phyloP scores from a whole-genome alignment of 345 rosid genomes.

The Rhodomyrtus tomentosa region DNA sequence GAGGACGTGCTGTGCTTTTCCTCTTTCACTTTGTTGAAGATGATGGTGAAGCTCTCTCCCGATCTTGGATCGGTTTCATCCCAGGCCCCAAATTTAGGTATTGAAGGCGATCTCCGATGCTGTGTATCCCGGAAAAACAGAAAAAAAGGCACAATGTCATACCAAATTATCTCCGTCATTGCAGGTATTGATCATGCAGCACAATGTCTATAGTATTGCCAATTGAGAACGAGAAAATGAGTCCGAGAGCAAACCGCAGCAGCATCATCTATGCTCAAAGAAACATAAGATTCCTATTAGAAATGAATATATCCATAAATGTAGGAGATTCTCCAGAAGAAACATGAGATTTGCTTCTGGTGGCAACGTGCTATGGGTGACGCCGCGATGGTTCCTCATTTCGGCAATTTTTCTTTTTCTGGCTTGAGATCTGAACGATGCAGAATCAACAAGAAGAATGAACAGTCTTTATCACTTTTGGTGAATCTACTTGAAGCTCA shows the following conservation, averaged over 20 bases:
- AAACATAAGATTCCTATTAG: neutral
- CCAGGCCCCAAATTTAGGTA: slow-evolving; percentile 57
- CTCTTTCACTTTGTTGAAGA: slow-evolving; percentile 36
- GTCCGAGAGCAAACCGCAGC: neutral
- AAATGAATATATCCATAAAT: neutral
- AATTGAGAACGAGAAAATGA: neutral
- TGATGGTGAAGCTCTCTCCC: slow-evolving; percentile 34
- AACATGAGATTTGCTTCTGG: neutral
- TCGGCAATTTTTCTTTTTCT: neutral
- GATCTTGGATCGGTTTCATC: slow-evolving; percentile 39
- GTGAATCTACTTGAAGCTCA: neutral
- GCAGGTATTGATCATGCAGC: neutral
- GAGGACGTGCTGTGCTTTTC: slow-evolving; percentile 25
- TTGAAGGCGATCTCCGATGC: slow-evolving; percentile 23
- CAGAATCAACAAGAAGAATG: neutral
- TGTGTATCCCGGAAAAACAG: neutral
- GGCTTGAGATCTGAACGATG: neutral
- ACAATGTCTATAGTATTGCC: neutral
- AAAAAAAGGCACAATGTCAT: neutral
- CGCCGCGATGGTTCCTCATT: neutral
- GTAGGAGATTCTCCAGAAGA: neutral
- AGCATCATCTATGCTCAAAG: neutral
- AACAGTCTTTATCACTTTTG: neutral
- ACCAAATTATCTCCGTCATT: neutral
- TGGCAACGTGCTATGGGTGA: neutral